Conservation (phyloP, 2,329 filamentous ascomycete genomes). For the Arthrobotrys entomopaga region DNA sequence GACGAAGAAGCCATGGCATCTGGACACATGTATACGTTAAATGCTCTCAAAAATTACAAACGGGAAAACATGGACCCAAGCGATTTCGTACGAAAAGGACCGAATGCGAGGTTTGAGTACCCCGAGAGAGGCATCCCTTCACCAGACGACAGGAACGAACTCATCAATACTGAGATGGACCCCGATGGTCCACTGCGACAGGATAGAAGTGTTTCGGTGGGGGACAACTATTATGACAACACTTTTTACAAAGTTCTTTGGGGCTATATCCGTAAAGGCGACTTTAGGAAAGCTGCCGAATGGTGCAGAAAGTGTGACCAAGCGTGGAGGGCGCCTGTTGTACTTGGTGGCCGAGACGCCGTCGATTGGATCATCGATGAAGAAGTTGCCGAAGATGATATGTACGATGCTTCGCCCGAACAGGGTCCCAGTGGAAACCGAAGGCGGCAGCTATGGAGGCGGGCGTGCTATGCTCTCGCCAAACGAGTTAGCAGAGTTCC, state of each 20-base stretch:
- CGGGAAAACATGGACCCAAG: constrained; percentile 65
- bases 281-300: constrained; percentile 77
- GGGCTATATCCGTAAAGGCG: constrained; percentile 88
- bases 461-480: constrained; percentile 78
- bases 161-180: constrained; percentile 85
- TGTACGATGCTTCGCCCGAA: constrained; percentile 58
- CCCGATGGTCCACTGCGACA: constrained; percentile 89
- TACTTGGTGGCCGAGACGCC: constrained; percentile 77
- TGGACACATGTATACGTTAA: constrained; percentile 91
- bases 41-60: constrained; percentile 90
- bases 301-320: constrained; percentile 90
- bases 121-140: constrained; percentile 57
- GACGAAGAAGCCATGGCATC: constrained; percentile 83
- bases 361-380: constrained; percentile 65
- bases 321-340: constrained; percentile 81
- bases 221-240: constrained; percentile 88
- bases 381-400: constrained; percentile 65
- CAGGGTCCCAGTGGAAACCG: constrained; percentile 61
- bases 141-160: constrained; percentile 71
- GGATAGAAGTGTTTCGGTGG: constrained; percentile 76
- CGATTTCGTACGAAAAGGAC: constrained; percentile 34
- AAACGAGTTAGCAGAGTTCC: constrained; percentile 70
- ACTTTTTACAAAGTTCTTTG: constrained; percentile 95
- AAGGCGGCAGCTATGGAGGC: constrained; percentile 73
- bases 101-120: constrained; percentile 44